phyloP scores from a whole-genome alignment of 129 eudicot species.

The Logfia minima region DNA sequence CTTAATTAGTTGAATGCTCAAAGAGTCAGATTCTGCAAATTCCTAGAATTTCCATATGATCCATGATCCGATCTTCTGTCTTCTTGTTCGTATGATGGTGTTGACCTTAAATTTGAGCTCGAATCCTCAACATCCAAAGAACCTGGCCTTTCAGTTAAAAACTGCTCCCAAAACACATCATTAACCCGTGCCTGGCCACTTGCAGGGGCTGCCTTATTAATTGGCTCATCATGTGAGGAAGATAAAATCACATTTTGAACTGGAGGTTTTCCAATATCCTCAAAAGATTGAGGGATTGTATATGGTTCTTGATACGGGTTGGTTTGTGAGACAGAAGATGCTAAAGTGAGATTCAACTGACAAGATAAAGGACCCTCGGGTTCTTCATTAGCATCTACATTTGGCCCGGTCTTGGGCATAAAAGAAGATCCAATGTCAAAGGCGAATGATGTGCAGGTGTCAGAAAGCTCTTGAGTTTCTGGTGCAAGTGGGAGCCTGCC shows the following conservation, averaged over 20 bases:
- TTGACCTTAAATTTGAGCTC: conserved; percentile 51
- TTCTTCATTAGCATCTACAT: conserved; percentile 53
- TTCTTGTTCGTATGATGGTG: conserved; percentile 52
- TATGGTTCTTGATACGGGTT: conserved; percentile 41
- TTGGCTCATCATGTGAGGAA: conserved; percentile 31
- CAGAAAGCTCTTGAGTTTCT: conserved; percentile 73
- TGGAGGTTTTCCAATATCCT: conserved; percentile 37
- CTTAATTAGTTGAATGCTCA: conserved; percentile 10
- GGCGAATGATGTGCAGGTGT: conserved; percentile 68
- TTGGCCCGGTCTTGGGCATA: conserved; percentile 35
- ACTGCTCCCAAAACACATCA: conserved; percentile 95
- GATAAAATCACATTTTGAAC: conserved; percentile 37
- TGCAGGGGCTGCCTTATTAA: conserved; percentile 36
- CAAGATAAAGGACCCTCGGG: conserved; percentile 58
- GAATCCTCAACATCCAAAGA: conserved; percentile 73
- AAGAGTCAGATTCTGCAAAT: conserved; percentile 60
- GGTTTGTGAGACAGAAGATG: conserved; percentile 58
- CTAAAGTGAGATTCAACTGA: conserved; percentile 75
- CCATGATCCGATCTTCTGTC: conserved; percentile 47
- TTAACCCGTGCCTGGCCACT: conserved; percentile 55
- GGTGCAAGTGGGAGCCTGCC: conserved; percentile 39
- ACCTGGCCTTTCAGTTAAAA: conserved; percentile 88
- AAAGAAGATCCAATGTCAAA: conserved; percentile 60
- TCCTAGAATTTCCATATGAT: conserved; percentile 42
- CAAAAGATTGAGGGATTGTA: conserved; percentile 34